Conservation (phyloP, 495 filamentous ascomycete species). For the Aeminium ludgeri region DNA sequence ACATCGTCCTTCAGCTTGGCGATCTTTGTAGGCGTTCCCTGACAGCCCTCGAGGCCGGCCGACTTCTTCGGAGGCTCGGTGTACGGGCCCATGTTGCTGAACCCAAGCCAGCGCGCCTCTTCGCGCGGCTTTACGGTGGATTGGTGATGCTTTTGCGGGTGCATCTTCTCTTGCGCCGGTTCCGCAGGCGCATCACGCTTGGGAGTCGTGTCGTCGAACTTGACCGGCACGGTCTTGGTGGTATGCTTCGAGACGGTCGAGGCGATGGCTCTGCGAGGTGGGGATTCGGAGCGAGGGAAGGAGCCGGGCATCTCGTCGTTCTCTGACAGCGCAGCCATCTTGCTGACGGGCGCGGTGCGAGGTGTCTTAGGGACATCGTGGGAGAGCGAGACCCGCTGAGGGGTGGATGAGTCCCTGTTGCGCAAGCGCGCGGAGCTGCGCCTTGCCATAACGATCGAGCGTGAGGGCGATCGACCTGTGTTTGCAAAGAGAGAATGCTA, state of each 20-base stretch:
- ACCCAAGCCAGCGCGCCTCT: constrained; percentile 26
- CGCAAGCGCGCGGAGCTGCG: constrained; percentile 13
- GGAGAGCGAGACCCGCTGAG: constrained; percentile 15
- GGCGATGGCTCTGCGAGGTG: background rate
- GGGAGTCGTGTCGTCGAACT: constrained; percentile 15
- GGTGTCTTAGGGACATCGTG: constrained; percentile 12
- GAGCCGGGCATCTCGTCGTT: constrained; percentile 16
- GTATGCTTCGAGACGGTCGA: background rate
- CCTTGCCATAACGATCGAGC: constrained; percentile 7
- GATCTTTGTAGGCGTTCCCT: constrained; percentile 21
- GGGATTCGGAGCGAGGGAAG: constrained; percentile 9
- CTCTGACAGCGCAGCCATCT: constrained; percentile 9
- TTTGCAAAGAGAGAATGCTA: background rate
- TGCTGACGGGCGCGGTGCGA: constrained; percentile 8
- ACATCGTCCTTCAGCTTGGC: constrained; percentile 9
- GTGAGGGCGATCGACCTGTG: background rate
- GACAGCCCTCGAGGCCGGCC: constrained; percentile 11
- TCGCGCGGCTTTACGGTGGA: constrained; percentile 23
- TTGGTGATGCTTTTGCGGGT: constrained; percentile 23
- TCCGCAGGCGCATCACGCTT: constrained; percentile 20
- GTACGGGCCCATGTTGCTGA: constrained; percentile 19
- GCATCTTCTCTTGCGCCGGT: constrained; percentile 23
- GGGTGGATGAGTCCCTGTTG: constrained; percentile 10
- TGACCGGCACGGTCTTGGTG: constrained; percentile 4
- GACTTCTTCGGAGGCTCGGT: constrained; percentile 22